These are phyloP conservation scores for Paulownia fortunei DNA, from an alignment of 257 asterid species.

Conservation along the genomic window DNA sequence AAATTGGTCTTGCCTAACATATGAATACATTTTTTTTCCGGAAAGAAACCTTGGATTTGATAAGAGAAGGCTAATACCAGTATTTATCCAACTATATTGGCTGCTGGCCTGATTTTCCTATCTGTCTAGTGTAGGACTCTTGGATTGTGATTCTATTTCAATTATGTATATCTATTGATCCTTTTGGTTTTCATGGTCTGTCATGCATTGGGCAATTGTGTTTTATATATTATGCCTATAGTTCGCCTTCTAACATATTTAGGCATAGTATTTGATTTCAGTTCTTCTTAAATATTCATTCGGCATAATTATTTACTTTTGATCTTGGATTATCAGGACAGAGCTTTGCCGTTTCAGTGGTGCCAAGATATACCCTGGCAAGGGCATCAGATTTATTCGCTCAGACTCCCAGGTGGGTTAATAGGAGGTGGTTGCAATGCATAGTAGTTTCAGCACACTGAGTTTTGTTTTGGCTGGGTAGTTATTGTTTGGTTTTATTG, in stretches of 20 bases:
- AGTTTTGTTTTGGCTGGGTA: background rate
- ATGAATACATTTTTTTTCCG: background rate
- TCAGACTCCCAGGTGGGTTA: slow-evolving; percentile 66
- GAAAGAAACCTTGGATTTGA: background rate
- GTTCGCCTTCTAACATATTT: background rate
- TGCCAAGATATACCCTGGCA: slow-evolving; percentile 80
- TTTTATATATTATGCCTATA: background rate
- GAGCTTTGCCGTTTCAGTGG: slow-evolving; percentile 86
- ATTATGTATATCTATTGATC: background rate
- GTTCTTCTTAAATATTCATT: background rate
- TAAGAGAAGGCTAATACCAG: background rate
- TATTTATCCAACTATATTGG: background rate
- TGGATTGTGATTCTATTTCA: background rate
- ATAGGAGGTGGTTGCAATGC: background rate
- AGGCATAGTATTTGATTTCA: background rate
- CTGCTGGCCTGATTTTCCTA: background rate
- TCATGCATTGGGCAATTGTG: background rate
- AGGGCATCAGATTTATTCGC: slow-evolving; percentile 73
- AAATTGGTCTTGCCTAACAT: background rate
- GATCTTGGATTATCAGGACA: slow-evolving; percentile 51
- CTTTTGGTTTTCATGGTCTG: background rate
- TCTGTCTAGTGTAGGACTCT: background rate
- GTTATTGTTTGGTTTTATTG: background rate
- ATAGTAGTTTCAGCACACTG: background rate
- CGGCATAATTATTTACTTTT: background rate